A percentile compares a stretch with the other conserved stretches of the same genome.
phyloP scores from a whole-genome alignment of 768 basidiomycete species.

The Lactarius quietus region DNA sequence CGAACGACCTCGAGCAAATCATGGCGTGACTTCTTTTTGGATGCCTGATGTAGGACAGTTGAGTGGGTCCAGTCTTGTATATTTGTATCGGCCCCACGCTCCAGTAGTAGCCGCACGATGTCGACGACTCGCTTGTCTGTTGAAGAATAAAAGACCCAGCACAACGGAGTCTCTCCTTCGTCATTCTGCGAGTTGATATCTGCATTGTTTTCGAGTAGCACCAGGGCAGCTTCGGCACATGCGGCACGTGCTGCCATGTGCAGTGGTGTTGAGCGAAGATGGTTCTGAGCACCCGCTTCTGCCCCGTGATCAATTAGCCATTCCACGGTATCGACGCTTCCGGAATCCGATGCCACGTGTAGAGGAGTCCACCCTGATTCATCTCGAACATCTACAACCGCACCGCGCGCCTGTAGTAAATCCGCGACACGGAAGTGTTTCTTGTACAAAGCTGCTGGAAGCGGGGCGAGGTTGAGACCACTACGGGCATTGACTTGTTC shows the following conservation, averaged over 20 bases:
- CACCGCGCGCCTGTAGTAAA: background rate
- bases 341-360: background rate
- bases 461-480: background rate
- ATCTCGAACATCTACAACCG: background rate
- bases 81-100: background rate
- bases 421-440: background rate
- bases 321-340: background rate
- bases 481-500: background rate
- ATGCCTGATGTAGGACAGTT: background rate
- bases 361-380: background rate
- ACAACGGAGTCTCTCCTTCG: background rate
- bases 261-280: background rate
- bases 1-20: background rate
- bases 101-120: background rate
- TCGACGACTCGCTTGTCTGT: background rate
- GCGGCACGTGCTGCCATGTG: background rate
- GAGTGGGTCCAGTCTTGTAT: too few relatives aligned
- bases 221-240: background rate
- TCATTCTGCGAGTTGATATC: background rate
- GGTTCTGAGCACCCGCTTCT: background rate
- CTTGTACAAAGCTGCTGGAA: background rate
- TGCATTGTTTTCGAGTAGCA: background rate
- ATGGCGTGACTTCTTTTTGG: too few relatives aligned
- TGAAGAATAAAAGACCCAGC: too few relatives aligned
- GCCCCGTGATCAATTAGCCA: background rate